These are phyloP conservation scores for Ettlia oleoabundans DNA, from an alignment of 139 green algal species.

Conservation along the genomic window DNA sequence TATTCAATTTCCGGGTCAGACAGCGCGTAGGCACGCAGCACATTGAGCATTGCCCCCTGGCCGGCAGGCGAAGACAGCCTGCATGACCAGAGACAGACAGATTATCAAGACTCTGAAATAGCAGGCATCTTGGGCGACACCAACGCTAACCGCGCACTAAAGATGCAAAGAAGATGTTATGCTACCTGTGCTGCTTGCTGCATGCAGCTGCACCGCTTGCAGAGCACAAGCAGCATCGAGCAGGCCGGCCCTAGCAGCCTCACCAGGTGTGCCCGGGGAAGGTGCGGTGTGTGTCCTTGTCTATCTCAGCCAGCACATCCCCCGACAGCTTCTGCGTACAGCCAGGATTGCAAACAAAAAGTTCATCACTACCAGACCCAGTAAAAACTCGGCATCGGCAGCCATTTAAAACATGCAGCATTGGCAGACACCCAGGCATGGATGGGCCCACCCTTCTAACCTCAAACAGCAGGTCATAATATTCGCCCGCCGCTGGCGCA, in stretches of 20 bases:
- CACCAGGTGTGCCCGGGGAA: conserved; percentile 66
- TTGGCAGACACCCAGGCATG: background rate
- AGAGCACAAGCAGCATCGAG: no score
- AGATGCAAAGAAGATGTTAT: no score
- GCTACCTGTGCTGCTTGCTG: no score
- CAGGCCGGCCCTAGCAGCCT: no score
- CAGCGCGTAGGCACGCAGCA: conserved; percentile 78
- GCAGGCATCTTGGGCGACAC: no score
- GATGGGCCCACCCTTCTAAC: background rate
- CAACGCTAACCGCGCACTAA: no score
- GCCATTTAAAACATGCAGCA: background rate
- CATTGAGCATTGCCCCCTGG: conserved; percentile 57
- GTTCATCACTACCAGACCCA: no score
- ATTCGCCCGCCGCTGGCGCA: background rate
- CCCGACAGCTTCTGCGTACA: conserved; percentile 6
- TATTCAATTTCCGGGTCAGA: conserved; percentile 80
- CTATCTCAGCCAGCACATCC: conserved; percentile 70
- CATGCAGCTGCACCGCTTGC: no score
- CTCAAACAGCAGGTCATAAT: conserved; percentile 23
- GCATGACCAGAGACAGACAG: conserved; percentile 3
- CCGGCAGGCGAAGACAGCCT: conserved; percentile 55
- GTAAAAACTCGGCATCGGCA: background rate
- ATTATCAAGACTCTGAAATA: no score
- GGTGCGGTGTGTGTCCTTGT: conserved; percentile 81
- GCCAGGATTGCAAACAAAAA: background rate